These are phyloP conservation scores for Syzygium oleosum DNA, from an alignment of 345 rosid species.

Conservation along the genomic window DNA sequence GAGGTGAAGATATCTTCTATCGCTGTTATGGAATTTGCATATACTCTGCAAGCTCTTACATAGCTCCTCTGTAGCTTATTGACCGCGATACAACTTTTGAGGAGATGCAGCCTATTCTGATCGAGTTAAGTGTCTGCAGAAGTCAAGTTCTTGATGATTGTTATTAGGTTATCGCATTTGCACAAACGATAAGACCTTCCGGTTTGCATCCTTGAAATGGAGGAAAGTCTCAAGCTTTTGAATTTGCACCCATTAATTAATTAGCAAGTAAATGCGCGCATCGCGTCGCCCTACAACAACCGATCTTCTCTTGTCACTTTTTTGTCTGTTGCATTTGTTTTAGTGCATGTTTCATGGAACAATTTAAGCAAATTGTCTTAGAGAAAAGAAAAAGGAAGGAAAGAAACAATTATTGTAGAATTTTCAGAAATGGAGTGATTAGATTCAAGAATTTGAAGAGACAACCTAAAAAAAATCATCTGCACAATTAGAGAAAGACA, in stretches of 20 bases:
- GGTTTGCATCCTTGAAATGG: neutral
- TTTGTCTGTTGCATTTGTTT: neutral
- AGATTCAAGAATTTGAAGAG: neutral
- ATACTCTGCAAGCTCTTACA: slow-evolving; percentile 8
- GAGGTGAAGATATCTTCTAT: slow-evolving; percentile 1
- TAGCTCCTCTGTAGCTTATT: slow-evolving; percentile 14
- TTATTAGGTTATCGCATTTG: neutral
- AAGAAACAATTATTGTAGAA: neutral
- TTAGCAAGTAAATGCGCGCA: neutral
- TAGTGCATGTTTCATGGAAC: neutral
- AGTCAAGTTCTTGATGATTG: neutral
- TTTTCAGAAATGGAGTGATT: neutral
- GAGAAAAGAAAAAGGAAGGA: neutral
- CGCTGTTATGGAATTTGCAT: neutral
- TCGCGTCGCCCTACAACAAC: neutral
- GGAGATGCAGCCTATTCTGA: slow-evolving; percentile 32
- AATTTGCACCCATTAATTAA: neutral
- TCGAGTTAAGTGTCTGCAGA: neutral
- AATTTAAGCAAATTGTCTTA: neutral
- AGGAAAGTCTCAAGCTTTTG: neutral
- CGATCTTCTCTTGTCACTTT: neutral
- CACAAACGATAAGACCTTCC: neutral
- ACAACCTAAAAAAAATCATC: neutral
- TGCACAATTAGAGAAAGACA: neutral
- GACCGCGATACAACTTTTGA: slow-evolving; percentile 26